Base-by-base conservation (phyloP, 2,329 filamentous ascomycete species). In the Ophiocordyceps camponoti-floridani region DNA sequence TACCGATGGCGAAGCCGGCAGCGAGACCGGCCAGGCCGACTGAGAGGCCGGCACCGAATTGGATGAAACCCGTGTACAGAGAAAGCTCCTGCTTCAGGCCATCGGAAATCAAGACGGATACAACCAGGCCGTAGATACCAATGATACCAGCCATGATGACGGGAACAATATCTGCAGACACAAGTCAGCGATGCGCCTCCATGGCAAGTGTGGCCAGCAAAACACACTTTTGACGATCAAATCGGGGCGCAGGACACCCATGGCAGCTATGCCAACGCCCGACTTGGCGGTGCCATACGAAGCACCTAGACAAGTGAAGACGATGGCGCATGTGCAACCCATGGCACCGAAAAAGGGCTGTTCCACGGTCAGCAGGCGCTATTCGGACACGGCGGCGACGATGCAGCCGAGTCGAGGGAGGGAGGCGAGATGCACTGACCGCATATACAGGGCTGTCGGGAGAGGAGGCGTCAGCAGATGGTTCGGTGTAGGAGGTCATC, bases 141-240 rank as follows among this genome's bases (percentile, higher is more conserved):
- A 98, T 96, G 69, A 98, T 98, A 96, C 91, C 91, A 75, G 91
- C 91, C 91, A 98, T 98, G 80, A 98, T 94, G 68, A 96, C 91
- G 64, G 91, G 91, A 53, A 96, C 89, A 66, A 96, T 95, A 77
- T 95, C 89, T 96, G 54, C 0, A 28, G 16, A 18, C 19, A 10
- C 14, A 23, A 16, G 43, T 56, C 44, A 62, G 53, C 35, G n/a
- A 38, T 23, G 23, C 16, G 16, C 5, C 35, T 9, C 8, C 4
- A 30, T 12, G 28, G 9, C n/a, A 10, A 18, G 6, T 16, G 18
- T 19, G 13, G 35, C 35, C n/a, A 10, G 16, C 35, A 45, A 49
- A 48, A 55, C 87, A 60, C 82, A 96, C 91, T 96, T 83, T 95
- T 96, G 66, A 98, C 89, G 65, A 96, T 95, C 67, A 96, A 72